Percentiles rank a stretch among this genome's conserved stretches.
These are phyloP conservation scores for Psidium guajava DNA, from an alignment of 345 rosid species.

Conservation along the genomic window DNA sequence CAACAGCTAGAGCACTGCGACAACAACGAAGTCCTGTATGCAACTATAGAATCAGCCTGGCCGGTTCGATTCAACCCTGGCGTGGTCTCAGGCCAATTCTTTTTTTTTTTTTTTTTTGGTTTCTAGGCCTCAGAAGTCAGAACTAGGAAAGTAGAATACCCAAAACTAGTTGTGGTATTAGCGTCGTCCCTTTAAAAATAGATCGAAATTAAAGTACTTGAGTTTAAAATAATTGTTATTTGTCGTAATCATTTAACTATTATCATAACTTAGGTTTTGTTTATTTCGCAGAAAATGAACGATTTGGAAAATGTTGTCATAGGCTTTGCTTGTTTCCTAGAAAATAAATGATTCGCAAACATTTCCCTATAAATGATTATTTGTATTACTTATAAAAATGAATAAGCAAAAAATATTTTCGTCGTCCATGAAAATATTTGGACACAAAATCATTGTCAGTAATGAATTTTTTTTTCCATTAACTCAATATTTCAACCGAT, in stretches of 20 bases:
- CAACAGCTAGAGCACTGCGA: background rate
- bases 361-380: fast-evolving
- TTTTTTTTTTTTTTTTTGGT: background rate
- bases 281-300: fast-evolving
- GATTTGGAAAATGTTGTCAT: background rate
- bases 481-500: too few species aligned
- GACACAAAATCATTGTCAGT: too few species aligned
- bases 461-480: too few species aligned
- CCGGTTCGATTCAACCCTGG: background rate
- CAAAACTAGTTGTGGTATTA: background rate
- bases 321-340: fast-evolving
- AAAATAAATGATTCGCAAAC: fast-evolving
- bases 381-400: background rate
- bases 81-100: background rate
- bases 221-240: background rate
- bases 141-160: background rate
- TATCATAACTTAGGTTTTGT: background rate
- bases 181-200: background rate
- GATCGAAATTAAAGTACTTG: background rate
- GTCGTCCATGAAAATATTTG: too few species aligned
- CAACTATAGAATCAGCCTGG: background rate
- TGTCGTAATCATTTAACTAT: background rate
- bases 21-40: background rate
- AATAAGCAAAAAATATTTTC: too few species aligned
- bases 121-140: background rate